Evolutionary conservation across 495 filamentous ascomycete genomes (phyloP), one percentile per base, ranked within the genome.

Genomic region (Sordaria brevicollis): DNA sequence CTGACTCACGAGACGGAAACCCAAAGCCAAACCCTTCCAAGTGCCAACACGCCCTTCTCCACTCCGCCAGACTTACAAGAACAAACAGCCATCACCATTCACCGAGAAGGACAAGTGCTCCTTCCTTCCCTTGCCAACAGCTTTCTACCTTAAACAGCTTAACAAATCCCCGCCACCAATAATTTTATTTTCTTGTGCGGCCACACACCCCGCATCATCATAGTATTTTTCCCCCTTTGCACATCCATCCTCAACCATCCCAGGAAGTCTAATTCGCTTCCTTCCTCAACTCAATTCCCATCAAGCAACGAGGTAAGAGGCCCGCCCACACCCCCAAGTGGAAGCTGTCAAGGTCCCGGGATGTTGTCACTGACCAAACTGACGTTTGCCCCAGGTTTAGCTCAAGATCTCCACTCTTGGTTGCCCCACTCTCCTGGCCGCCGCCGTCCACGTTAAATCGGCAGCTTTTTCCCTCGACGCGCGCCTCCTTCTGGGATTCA

Each of bases 401-500:
- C 49, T 57, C 49, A 31, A n/a, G 25, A 57, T 57, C 49, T 57
- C 49, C 49, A 57, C 49, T 57, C 49, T 57, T 57, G 49, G 25
- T 31, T 31, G 49, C 49, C 49, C 49, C 49, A 57, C 49, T 57
- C 49, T 17, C 1, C 49, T 57, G 49, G 49, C 25, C 49, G 49
- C 31, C 49, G 49, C 25, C 49, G 49, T 57, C 49, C 49, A 57
- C 49, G 49, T 57, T 57, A 57, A 57, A 57, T 57, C 49, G 49
- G 49, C 49, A 57, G 49, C 49, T 66, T 33, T 35, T 66, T 57
- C 67, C 39, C 54, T 39, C 33, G 70, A 67, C 71, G 54, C 69
- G 57, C 73, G 71, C 75, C 70, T 68, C 57, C 36, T 67, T 71
- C 71, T 68, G 65, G 67, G 29, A 31, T 57, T 57, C 25, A 57